These are phyloP conservation scores for Comarum palustre DNA, from an alignment of 306 rosid species.

Conservation along the genomic window DNA sequence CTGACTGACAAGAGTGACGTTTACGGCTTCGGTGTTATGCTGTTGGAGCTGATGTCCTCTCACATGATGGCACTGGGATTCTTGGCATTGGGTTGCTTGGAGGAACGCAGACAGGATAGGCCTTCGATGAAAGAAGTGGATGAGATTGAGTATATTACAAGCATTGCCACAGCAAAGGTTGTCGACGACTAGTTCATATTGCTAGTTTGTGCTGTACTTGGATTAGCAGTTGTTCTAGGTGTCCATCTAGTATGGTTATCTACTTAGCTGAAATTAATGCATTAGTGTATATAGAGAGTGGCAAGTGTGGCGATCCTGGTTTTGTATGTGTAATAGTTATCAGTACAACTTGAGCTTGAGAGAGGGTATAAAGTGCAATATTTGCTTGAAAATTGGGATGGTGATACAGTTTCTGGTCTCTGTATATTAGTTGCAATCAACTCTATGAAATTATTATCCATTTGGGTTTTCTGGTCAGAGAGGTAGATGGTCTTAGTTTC, in stretches of 20 bases:
- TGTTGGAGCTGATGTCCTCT: constrained; percentile 63
- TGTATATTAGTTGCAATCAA: background rate
- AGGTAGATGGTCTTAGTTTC: constrained; percentile 11
- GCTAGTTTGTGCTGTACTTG: background rate
- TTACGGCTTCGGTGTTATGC: constrained; percentile 66
- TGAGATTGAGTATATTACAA: constrained; percentile 71
- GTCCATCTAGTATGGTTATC: background rate
- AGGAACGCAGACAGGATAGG: constrained; percentile 70
- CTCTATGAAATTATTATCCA: background rate
- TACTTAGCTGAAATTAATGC: background rate
- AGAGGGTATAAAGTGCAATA: background rate
- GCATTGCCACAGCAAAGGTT: constrained; percentile 47
- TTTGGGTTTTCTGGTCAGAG: constrained; percentile 18
- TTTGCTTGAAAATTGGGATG: background rate
- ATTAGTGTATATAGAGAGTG: background rate
- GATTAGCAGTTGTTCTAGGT: background rate
- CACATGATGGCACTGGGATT: constrained; percentile 70
- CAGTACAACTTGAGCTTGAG: background rate
- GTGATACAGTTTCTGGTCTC: background rate
- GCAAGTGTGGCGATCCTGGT: background rate
- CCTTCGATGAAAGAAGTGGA: constrained; percentile 84
- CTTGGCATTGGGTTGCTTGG: constrained; percentile 75
- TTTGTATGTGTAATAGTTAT: background rate
- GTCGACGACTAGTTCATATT: constrained; percentile 19
- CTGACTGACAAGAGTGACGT: constrained; percentile 73